Percentiles rank a stretch among this genome's conserved stretches.
Evolutionary conservation across 179 eudicot genomes (phyloP).

Genomic region (Nepenthes alata): DNA sequence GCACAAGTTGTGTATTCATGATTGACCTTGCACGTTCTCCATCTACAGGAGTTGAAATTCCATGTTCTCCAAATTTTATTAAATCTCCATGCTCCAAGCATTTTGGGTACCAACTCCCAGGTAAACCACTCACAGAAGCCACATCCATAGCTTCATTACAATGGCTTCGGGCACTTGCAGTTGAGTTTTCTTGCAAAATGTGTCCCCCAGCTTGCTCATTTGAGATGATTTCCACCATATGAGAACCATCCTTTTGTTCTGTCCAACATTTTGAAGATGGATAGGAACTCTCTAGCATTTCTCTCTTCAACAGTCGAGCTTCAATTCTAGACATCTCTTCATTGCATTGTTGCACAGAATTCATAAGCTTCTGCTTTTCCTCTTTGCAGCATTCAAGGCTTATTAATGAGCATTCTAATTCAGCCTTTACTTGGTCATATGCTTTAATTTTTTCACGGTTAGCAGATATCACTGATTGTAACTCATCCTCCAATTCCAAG

Average conservation of each 20-base stretch:
- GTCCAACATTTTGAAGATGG: slow-evolving; percentile 17
- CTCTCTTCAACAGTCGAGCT: slow-evolving; percentile 39
- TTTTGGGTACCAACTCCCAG: slow-evolving; percentile 4
- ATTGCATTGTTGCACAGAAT: slow-evolving; percentile 42
- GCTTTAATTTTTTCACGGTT: slow-evolving; percentile 52
- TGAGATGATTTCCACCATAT: slow-evolving; percentile 11
- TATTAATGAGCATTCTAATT: slow-evolving; percentile 71
- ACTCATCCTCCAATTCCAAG: slow-evolving; percentile 53
- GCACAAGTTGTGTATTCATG: slow-evolving; percentile 11
- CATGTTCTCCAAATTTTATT: slow-evolving; percentile 9
- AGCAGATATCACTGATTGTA: slow-evolving; percentile 43
- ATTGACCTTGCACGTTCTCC: slow-evolving; percentile 12
- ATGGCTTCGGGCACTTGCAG: slow-evolving; percentile 10
- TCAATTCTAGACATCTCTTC: slow-evolving; percentile 35
- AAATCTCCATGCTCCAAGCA: slow-evolving; percentile 4
- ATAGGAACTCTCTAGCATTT: slow-evolving; percentile 28
- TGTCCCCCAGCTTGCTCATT: slow-evolving; percentile 7
- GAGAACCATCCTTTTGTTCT: slow-evolving; percentile 13
- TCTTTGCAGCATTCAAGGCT: slow-evolving; percentile 91
- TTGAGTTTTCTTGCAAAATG: slow-evolving; percentile 8
- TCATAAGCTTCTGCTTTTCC: slow-evolving; percentile 64
- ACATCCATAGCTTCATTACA: slow-evolving; percentile 9
- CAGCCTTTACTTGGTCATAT: slow-evolving; percentile 60
- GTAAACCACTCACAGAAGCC: slow-evolving; percentile 6
- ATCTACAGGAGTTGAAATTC: slow-evolving; percentile 11